Evolutionary conservation across 2,329 filamentous ascomycete species (phyloP), one percentile per base, ranked within the genome.

Genomic region (Alternaria panax): DNA sequence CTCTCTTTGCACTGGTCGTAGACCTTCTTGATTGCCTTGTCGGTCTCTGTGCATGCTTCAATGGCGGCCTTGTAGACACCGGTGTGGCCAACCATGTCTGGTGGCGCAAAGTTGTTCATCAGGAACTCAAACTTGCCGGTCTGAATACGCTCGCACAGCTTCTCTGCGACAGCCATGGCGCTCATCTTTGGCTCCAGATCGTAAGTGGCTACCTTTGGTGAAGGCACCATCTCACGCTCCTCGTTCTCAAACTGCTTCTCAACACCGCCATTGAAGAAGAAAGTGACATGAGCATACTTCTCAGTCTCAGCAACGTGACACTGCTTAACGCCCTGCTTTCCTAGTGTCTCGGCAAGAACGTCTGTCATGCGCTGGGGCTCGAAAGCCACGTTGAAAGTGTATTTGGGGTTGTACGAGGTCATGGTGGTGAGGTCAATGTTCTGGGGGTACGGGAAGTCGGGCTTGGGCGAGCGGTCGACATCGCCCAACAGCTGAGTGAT

Each of bases 41-140:
- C 95, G 12, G 95, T 99, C 68, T 94, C 89, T 68, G 89, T 85
- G 70, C 90, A 90, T 71, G 89, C 95, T 74, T 95, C 77, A 64
- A 99, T 89, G 57, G 95, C 95, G 28, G 95, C 94, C 72, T 98
- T 90, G 82, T 98, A 98, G 61, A 97, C 93, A 76, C 95, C 95
- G 11, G 95, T 99, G 84, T 99, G 95, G 70, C 95, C 95, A 67
- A 99, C 95, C 95, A 99, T 99, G 83, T 99, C 95, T 18, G 95
- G 95, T 41, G 95, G 95, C 41, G 95, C 95, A 81, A 99, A 98
- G 88, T 99, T 99, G 89, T 98, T 97, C 95, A 99, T 99, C 80
- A 99, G 85, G 77, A 99, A 98, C 76, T 95, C 93, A 82, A 93
- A 97, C 76, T 91, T 88, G 75, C 90, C 88, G 80, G 96, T 92